Evolutionary conservation across 345 rosid species (phyloP).

Genomic region (Eucalyptus curtisii): DNA sequence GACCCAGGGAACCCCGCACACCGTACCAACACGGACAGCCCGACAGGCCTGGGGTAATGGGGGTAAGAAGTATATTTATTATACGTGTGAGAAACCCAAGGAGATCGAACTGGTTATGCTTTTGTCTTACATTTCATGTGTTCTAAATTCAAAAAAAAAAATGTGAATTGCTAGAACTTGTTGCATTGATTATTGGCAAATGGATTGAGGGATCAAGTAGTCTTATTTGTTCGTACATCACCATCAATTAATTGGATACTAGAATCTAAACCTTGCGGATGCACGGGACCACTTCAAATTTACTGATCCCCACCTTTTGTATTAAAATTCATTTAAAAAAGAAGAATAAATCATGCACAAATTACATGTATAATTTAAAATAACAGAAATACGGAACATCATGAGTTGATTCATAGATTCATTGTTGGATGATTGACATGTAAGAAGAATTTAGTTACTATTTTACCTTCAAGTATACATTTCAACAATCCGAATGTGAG

Average conservation of each 20-base stretch:
- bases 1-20: no score
- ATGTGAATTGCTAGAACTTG: not conserved
- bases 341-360: not conserved
- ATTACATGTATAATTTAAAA: not conserved
- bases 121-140: not conserved
- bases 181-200: not conserved
- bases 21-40: no score
- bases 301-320: not conserved
- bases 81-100: not conserved
- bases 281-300: not conserved
- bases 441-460: no score
- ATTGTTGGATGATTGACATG: no score
- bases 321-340: not conserved
- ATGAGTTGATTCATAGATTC: not conserved
- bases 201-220: not conserved
- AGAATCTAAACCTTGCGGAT: not conserved
- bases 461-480: no score
- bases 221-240: not conserved
- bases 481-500: no score
- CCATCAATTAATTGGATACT: rapidly evolving
- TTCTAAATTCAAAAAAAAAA: not conserved
- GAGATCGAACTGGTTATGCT: not conserved
- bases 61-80: not conserved
- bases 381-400: not conserved
- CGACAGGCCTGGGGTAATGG: no score